Base-by-base conservation (phyloP, 495 filamentous ascomycete species). In the Podospora pseudopauciseta region DNA sequence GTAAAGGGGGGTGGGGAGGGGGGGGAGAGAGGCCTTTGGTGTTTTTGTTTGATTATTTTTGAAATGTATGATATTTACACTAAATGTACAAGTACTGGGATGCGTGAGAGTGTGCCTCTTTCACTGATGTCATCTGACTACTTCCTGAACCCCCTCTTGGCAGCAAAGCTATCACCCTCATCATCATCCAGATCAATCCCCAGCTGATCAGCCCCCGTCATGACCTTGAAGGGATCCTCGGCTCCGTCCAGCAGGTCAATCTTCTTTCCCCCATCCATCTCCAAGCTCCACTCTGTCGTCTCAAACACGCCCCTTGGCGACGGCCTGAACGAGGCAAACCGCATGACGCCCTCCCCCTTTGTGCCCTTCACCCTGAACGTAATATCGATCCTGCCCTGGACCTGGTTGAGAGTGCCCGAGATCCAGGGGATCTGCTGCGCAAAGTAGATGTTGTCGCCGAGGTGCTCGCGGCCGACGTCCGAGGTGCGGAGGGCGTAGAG, bases 391-490 rank as follows among this genome's bases (percentile, higher is more conserved):
- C 88, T 84, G 2, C 95, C 95, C 80, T 94, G 91, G 77, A 99
- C 79, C 82, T 97, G 94, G 80, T 97, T 96, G 83, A 99, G 89
- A 80, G 91, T 87, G 49, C 95, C 95, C 74, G 85, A 86, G 68
- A 99, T 97, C 93, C 94, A 97, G 15, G 95, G 94, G 71, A 96
- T 90, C 80, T 90, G 87, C 75, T 87, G 84, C 32, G 87, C 85
- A 80, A 97, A 98, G 75, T 96, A 96, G 63, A 99, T 93, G 80
- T 97, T 90, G 75, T 97, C 92, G 27, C 95, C 95, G 5, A 99
- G 82, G 27, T 88, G 79, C 67, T 88, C 88, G 63, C 92, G 87
- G 49, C 93, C 95, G 64, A 82, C 79, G 6, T 85, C 80, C 60
- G 90, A 91, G 15, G 91, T 96, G 65, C 95, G 91, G 57, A 99